Percentiles rank a stretch among this genome's conserved stretches.
phyloP scores from a whole-genome alignment of 2,329 filamentous ascomycete species.

The Colletotrichum neosansevieriae region DNA sequence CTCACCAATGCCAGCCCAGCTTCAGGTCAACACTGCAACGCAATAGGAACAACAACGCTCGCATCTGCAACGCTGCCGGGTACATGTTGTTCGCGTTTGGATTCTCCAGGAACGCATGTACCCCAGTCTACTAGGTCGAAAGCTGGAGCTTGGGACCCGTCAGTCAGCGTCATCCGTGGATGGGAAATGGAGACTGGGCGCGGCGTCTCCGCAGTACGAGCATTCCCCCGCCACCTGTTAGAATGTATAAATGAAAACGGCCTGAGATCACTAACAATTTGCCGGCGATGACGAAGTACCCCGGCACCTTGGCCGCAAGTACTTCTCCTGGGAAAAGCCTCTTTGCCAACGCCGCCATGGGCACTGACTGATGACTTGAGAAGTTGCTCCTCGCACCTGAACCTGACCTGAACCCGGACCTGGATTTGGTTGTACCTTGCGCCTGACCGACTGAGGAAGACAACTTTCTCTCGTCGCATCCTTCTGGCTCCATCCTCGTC shows the following conservation, averaged over 20 bases:
- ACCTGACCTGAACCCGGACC: no score
- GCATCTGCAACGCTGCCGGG: neutral
- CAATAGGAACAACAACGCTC: no score
- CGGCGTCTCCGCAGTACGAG: slow-evolving; percentile 36
- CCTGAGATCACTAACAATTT: neutral
- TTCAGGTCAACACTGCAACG: neutral
- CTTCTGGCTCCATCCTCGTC: slow-evolving; percentile 7
- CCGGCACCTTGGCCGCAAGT: slow-evolving; percentile 4
- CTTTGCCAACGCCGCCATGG: slow-evolving; percentile 3
- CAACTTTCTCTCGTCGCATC: slow-evolving; percentile 24
- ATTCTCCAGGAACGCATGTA: neutral
- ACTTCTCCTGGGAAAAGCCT: neutral
- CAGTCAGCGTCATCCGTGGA: slow-evolving; percentile 33
- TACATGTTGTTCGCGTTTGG: neutral
- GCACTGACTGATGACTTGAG: neutral
- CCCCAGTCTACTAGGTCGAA: neutral
- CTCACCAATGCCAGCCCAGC: neutral
- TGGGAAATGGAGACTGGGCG: slow-evolving; percentile 12
- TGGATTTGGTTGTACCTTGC: no score
- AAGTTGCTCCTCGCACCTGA: neutral
- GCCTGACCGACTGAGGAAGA: neutral
- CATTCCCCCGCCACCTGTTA: slow-evolving; percentile 33
- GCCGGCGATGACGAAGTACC: neutral
- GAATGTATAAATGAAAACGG: neutral
- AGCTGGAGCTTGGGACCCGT: slow-evolving; percentile 32